Base-by-base conservation (phyloP, 345 rosid genomes). In the Aquilaria sinensis region DNA sequence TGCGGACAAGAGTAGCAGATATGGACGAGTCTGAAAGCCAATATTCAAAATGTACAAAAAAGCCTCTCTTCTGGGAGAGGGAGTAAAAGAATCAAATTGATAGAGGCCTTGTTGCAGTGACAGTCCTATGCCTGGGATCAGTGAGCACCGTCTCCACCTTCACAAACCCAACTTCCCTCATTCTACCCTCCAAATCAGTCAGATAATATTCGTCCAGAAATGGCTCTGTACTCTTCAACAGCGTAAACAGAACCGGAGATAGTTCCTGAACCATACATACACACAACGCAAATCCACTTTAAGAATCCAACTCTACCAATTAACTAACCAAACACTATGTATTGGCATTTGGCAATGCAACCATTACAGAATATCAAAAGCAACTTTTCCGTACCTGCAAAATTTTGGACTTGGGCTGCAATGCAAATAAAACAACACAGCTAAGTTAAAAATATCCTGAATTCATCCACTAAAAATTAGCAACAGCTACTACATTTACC, bases 171-270 rank as follows among this genome's bases (percentile, higher is more conserved):
- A 59, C 61, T 64, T 80, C 84, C 71, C 58, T 77, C 49, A 79
- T 41, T 51, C 75, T 70, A 62, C 74, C 83, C 60, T 83, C 84
- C 48, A 85, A 68, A 68, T 82, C 80, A 56, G 84, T 74, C 16
- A 74, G 76, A 63, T 60, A 78, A 66, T 78, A 82, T 59, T 82
- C 88, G 9, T 85, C 79, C 7, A 85, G 54, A 67, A 66, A 81
- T 56, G 91, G 91, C 41, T 85, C 86, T 0, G 91, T 83, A 70
- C 86, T 85, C 81, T 77, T 83, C 75, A 82, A 29, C 55, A 80
- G 64, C 23, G 84, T 79, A 60, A 85, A 79, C 65, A 83, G 75
- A 41, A 77, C 86, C 2, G 88, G 86, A 52, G 91, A 68, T 61
- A 85, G 43, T 58, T 79, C 84, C 88, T 85, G 63, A 30, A 46